Percentiles rank a stretch among this genome's conserved stretches.
Conservation (phyloP, 495 filamentous ascomycete species). For the Aspergillus incahuasiensis region DNA sequence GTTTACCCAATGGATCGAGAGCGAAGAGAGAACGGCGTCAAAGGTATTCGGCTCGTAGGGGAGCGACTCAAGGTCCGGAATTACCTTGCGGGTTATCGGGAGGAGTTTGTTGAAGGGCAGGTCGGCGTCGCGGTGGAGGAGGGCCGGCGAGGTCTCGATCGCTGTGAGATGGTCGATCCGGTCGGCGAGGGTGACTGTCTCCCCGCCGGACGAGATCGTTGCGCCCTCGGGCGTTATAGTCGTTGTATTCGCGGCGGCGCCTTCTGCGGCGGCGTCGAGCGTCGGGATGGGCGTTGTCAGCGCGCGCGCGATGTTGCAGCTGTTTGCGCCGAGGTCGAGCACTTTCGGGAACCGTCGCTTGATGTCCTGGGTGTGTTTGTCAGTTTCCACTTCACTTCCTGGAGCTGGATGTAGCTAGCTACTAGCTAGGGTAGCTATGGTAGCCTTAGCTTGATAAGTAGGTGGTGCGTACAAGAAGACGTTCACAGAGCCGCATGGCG, state of each 20-base stretch:
- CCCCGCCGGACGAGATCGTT: not conserved
- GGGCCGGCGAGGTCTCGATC: constrained; percentile 69
- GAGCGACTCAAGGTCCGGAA: constrained; percentile 63
- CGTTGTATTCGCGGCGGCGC: not conserved
- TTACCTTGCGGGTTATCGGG: constrained; percentile 63
- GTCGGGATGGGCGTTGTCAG: constrained; percentile 60
- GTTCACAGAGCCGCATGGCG: constrained; percentile 76
- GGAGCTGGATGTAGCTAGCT: not conserved
- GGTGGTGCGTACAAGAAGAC: constrained; percentile 61
- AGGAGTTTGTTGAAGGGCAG: constrained; percentile 72
- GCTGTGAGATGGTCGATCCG: constrained; percentile 69
- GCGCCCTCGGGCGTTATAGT: not conserved
- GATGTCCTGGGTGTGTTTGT: constrained; percentile 60
- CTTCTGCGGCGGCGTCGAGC: constrained; percentile 44
- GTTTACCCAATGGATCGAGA: constrained; percentile 97
- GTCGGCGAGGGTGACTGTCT: constrained; percentile 53
- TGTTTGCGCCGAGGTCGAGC: constrained; percentile 92
- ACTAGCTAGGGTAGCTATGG: not conserved
- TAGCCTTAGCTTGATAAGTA: not conserved
- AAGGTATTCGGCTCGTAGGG: constrained; percentile 76
- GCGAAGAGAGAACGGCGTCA: constrained; percentile 80
- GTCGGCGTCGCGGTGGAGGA: constrained; percentile 78
- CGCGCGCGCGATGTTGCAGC: constrained; percentile 85
- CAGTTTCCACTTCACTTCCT: not conserved
- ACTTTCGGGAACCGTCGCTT: constrained; percentile 78